Conservation (phyloP, 2,329 filamentous ascomycete genomes). For the Exophiala sp. region DNA sequence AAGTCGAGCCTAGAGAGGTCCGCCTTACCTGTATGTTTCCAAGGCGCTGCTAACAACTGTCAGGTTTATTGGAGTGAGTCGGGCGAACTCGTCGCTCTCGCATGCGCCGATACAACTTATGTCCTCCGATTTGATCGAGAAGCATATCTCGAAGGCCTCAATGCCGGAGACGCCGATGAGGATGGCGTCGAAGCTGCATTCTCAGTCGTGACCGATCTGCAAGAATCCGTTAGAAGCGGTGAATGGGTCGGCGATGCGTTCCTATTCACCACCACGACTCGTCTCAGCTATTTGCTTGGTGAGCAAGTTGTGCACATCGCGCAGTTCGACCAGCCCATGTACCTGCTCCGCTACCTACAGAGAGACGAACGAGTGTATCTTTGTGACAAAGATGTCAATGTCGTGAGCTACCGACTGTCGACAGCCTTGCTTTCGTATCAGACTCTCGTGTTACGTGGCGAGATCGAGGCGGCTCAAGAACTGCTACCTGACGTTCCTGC, state of each 20-base stretch:
- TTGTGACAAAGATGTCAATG: conserved; percentile 87
- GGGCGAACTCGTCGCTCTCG: conserved; percentile 84
- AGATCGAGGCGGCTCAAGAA: conserved; percentile 85
- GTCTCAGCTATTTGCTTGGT: conserved; percentile 95
- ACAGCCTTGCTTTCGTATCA: conserved; percentile 94
- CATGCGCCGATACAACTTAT: conserved; percentile 93
- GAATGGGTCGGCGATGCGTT: conserved; percentile 99
- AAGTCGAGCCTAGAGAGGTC: conserved; percentile 62
- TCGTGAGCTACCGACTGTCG: conserved; percentile 85
- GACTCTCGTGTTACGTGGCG: conserved; percentile 85
- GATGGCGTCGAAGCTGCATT: conserved; percentile 95
- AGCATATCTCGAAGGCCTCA: conserved; percentile 74
- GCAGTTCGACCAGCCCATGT: conserved; percentile 93
- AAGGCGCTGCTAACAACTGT: conserved; percentile 12
- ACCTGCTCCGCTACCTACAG: conserved; percentile 89
- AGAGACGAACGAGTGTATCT: conserved; percentile 93
- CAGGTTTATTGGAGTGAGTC: conserved; percentile 96
- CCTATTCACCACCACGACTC: conserved; percentile 95
- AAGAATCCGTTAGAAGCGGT: conserved; percentile 84
- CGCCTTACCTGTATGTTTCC: neutral
- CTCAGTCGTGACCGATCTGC: conserved; percentile 92
- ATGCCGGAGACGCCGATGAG: conserved; percentile 73
- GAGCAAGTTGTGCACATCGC: conserved; percentile 97
- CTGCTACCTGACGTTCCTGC: conserved; percentile 75
- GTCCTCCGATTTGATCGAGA: conserved; percentile 88